Conservation (phyloP, 2,329 filamentous ascomycete species). For the Talaromyces sp. region DNA sequence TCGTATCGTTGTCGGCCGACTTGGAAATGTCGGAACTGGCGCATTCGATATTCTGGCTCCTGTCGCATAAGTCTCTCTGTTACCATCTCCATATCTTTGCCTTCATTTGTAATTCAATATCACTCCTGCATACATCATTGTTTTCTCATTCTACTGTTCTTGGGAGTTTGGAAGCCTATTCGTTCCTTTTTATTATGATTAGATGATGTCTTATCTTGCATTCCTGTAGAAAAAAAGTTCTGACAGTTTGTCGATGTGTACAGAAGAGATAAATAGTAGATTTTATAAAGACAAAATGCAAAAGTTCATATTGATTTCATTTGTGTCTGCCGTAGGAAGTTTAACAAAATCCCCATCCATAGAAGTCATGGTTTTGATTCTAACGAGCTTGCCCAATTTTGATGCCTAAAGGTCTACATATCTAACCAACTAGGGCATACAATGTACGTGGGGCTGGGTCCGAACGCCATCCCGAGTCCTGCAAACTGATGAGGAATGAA, state of each 20-base stretch:
- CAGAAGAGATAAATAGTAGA: not conserved
- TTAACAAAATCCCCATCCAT: not conserved
- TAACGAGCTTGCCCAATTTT: not conserved
- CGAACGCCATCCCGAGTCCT: not conserved
- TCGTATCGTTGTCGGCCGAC: slow-evolving; percentile 78
- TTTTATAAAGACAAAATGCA: not conserved
- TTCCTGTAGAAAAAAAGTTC: not conserved
- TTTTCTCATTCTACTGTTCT: not conserved
- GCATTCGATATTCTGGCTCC: slow-evolving; percentile 76
- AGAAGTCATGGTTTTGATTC: not conserved
- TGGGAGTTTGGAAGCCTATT: slow-evolving; percentile 10
- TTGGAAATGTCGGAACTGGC: slow-evolving; percentile 81
- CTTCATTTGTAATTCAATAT: not conserved
- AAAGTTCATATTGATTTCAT: not conserved
- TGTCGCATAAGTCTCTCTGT: slow-evolving; percentile 31
- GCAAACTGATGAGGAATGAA: not conserved
- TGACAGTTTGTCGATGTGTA: not conserved
- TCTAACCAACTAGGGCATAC: not conserved
- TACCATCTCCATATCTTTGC: not conserved
- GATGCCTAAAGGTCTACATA: not conserved
- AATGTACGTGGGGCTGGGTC: not conserved
- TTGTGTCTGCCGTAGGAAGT: not conserved
- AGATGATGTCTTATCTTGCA: slow-evolving; percentile 3
- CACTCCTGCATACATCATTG: not conserved
- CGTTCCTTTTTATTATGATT: not conserved